These are phyloP conservation scores for Chlamydomonas sp. DNA, from an alignment of 139 green algal genomes.

Conservation along the genomic window DNA sequence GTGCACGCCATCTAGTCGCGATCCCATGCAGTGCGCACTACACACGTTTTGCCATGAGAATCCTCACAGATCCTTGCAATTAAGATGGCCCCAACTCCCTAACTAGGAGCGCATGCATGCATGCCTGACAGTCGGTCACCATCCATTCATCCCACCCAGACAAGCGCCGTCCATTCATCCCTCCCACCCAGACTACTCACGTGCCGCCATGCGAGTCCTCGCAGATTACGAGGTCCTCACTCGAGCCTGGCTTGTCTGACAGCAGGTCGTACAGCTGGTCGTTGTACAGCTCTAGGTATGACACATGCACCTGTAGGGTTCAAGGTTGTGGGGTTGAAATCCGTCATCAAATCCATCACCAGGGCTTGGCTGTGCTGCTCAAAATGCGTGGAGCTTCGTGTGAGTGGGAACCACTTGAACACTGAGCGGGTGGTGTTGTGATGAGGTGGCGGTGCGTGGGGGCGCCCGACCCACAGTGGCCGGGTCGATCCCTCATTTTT, in stretches of 20 bases:
- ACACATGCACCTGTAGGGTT: slow-evolving; percentile 31
- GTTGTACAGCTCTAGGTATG: slow-evolving; percentile 87
- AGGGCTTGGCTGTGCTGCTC: too few relatives aligned
- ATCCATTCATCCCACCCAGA: too few relatives aligned
- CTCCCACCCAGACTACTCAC: too few relatives aligned
- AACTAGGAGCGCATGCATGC: too few relatives aligned
- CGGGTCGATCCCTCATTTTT: not conserved
- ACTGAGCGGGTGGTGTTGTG: too few relatives aligned
- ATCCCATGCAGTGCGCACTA: too few relatives aligned
- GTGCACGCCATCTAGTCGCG: too few relatives aligned
- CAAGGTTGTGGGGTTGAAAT: not conserved
- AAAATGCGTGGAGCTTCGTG: not conserved
- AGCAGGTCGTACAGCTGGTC: slow-evolving; percentile 69
- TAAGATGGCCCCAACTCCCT: too few relatives aligned
- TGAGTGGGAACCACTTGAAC: not conserved
- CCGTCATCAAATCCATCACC: not conserved
- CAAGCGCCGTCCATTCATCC: too few relatives aligned
- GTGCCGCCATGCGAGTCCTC: slow-evolving; percentile 38
- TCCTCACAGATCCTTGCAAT: too few relatives aligned
- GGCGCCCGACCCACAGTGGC: not conserved
- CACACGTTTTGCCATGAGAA: too few relatives aligned
- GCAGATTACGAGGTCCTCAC: slow-evolving; percentile 42
- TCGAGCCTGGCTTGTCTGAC: slow-evolving; percentile 39
- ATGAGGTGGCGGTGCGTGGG: not conserved
- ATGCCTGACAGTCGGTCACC: too few relatives aligned